These are phyloP conservation scores for Alternaria gaisen DNA, from an alignment of 2,329 filamentous ascomycete species.

Conservation along the genomic window DNA sequence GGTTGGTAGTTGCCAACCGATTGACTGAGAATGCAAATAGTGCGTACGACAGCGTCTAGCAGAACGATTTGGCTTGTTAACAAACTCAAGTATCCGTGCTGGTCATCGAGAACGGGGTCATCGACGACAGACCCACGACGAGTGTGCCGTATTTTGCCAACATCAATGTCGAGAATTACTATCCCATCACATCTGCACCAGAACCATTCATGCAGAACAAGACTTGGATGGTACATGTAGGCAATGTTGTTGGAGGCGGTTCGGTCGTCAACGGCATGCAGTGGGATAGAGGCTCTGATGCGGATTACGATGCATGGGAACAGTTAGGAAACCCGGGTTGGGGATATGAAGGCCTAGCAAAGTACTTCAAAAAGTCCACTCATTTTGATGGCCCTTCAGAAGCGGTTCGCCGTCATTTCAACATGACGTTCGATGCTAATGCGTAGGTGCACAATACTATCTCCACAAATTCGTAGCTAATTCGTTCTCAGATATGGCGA, in stretches of 20 bases:
- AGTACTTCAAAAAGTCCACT: constrained; percentile 44
- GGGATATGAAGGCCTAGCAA: constrained; percentile 60
- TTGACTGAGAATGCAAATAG: constrained; percentile 19
- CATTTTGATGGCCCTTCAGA: constrained; percentile 21
- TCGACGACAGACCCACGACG: constrained; percentile 18
- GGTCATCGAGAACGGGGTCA: constrained; percentile 27
- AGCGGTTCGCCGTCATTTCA: constrained; percentile 1
- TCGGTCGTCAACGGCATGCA: constrained; percentile 47
- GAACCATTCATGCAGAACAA: constrained; percentile 33
- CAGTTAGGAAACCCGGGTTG: constrained; percentile 65
- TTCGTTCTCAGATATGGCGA: constrained; percentile 15
- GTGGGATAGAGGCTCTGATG: constrained; percentile 41
- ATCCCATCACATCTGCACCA: constrained; percentile 24
- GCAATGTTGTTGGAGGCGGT: constrained; percentile 45
- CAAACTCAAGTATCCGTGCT: constrained; percentile 20
- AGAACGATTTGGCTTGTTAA: not conserved
- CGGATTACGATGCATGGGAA: constrained; percentile 62
- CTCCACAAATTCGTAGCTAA: not conserved
- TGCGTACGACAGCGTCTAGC: not conserved
- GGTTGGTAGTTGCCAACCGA: constrained; percentile 30
- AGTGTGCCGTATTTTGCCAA: constrained; percentile 20
- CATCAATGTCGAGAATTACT: constrained; percentile 22
- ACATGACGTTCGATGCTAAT: constrained; percentile 24
- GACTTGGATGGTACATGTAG: constrained; percentile 29
- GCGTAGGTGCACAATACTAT: not conserved